Base-by-base conservation (phyloP, 2,329 filamentous ascomycete genomes). In the Penicillium freii region DNA sequence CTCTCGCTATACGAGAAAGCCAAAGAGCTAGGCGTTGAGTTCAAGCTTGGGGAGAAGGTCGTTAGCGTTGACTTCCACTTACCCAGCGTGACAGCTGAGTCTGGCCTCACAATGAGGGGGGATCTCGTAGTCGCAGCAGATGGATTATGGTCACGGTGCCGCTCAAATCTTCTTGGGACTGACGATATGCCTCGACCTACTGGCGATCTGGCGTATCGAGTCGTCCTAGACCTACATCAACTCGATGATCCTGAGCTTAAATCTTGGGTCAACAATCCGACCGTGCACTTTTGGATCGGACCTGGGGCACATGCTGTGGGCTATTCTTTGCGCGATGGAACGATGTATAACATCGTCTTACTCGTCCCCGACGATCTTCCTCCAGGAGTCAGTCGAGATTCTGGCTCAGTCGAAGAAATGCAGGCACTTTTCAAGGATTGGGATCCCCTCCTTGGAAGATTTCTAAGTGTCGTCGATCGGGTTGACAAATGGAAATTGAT, bases 401-500 rank as follows among this genome's bases (percentile, higher is more conserved):
- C 77, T 1, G 86, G 83, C 1, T 81, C 81, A 7, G 63, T 85
- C 0, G 81, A 84, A 13, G 85, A 89, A 71, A 86, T 89, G 84
- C 78, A 75, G 49, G 73, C 73, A 4, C 67, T 86, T 2, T 89
- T 90, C 65, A 71, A 75, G 6, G 78, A 77, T 0, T 90, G 87
- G 87, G 87, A 90, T 73, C 86, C 86, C 1, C 78, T 71, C 11
- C 36, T 39, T 39, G 36, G n/a, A 13, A 39, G n/a, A 39, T 39
- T 39, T 6, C n/a, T 39, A 5, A 21, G 36, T 13, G 36, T 39
- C 10, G n/a, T 39, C 5, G 36, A 39, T 10, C n/a, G 67, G 1
- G 84, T 89, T 0, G 81, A 85, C 39, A 90, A 89, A 70, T 90
- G 87, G 88, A 87, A 85, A 67, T 70, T 90, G 34, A 69, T 89